Evolutionary conservation across 208 protist genomes (phyloP).

Genomic region (Wallacemonas sp.): DNA sequence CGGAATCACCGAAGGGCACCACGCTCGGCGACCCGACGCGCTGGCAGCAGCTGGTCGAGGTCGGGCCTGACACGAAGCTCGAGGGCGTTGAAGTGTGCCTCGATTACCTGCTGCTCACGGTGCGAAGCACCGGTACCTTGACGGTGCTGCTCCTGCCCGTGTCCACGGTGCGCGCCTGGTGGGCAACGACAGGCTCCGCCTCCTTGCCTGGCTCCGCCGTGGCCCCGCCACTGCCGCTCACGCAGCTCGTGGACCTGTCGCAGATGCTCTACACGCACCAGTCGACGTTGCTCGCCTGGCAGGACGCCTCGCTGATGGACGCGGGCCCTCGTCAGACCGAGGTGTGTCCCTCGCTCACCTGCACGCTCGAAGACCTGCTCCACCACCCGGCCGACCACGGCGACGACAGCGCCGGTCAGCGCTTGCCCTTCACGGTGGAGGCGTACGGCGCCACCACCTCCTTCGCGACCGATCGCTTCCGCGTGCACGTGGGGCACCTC

Average conservation of each 20-base stretch:
- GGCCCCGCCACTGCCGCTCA: conserved; percentile 2
- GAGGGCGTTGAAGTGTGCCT: conserved; percentile 47
- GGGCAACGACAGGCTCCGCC: conserved; percentile 13
- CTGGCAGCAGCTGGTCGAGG: conserved; percentile 53
- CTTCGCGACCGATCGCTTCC: conserved; percentile 27
- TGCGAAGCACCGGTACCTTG: conserved; percentile 35
- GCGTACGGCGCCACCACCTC: conserved; percentile 8
- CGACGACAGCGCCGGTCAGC: neutral
- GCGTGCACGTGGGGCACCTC: conserved; percentile 34
- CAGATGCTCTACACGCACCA: neutral
- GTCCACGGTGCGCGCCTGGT: conserved; percentile 36
- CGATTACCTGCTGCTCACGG: conserved; percentile 51
- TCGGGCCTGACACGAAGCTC: conserved; percentile 42
- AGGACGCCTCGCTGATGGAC: no score
- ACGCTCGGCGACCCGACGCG: neutral
- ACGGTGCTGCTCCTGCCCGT: conserved; percentile 50
- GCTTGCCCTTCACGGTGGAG: conserved; percentile 9
- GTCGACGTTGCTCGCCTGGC: neutral
- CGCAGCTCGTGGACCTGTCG: conserved; percentile 19
- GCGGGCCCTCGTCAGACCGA: no score
- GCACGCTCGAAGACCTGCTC: no score
- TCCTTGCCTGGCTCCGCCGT: neutral
- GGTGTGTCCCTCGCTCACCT: no score
- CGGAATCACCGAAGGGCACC: neutral
- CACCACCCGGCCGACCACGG: no score